Evolutionary conservation across 2,329 filamentous ascomycete species (phyloP).

Genomic region (Pseudohalonectria lignicola): DNA sequence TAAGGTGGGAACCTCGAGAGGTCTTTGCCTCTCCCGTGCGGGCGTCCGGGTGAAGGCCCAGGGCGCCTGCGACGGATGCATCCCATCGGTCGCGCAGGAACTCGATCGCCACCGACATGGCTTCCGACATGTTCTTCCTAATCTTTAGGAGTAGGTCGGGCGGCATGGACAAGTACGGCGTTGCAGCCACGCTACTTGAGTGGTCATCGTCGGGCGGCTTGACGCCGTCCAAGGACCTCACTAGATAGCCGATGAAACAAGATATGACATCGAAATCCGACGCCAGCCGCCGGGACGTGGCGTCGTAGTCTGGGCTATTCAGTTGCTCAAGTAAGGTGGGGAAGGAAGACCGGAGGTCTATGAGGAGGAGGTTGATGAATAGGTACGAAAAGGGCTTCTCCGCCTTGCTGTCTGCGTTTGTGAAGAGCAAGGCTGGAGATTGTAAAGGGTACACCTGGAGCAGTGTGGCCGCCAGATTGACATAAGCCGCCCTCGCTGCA

Average conservation of each 20-base stretch:
- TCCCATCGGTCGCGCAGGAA: slow-evolving; percentile 63
- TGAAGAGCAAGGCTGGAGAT: slow-evolving; percentile 40
- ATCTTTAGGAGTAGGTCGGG: slow-evolving; percentile 52
- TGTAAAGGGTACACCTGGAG: slow-evolving; percentile 41
- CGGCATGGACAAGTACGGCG: slow-evolving; percentile 34
- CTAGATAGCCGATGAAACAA: slow-evolving; percentile 46
- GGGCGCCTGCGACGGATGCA: slow-evolving; percentile 48
- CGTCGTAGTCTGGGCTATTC: slow-evolving; percentile 40
- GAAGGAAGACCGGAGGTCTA: slow-evolving; percentile 53
- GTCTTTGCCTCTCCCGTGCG: slow-evolving; percentile 31
- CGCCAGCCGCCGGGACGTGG: slow-evolving; percentile 40
- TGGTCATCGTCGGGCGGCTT: slow-evolving; percentile 8
- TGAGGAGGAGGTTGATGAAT: slow-evolving; percentile 52
- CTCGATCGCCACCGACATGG: slow-evolving; percentile 51
- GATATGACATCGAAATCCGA: slow-evolving; percentile 53
- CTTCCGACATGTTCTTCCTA: slow-evolving; percentile 48
- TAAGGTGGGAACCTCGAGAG: slow-evolving; percentile 21
- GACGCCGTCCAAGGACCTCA: slow-evolving; percentile 41
- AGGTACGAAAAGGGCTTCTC: slow-evolving; percentile 50
- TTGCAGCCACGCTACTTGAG: slow-evolving; percentile 4
- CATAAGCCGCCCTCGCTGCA: slow-evolving; percentile 46
- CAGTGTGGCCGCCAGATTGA: slow-evolving; percentile 44
- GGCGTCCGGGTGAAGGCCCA: slow-evolving; percentile 48
- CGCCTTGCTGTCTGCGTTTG: slow-evolving; percentile 20
- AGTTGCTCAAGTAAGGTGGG: slow-evolving; percentile 48